Evolutionary conservation across 257 asterid genomes (phyloP), one percentile per base, ranked within the genome.

Genomic region (Fraxinus americana): DNA sequence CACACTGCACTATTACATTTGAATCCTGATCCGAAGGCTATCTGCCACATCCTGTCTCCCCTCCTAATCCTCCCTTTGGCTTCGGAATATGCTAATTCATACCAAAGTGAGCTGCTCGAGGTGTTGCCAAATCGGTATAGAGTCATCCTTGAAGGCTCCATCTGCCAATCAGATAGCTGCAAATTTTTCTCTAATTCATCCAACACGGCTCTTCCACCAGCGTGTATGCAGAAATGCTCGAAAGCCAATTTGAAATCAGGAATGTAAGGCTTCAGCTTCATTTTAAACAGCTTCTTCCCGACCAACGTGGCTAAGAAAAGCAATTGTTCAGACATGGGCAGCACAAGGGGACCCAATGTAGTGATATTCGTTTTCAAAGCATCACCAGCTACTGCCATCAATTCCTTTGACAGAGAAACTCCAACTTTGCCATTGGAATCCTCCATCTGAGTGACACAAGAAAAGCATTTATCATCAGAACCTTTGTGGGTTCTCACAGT

Each of bases 101-200:
- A 79, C 79, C 83, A 79, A 29, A 79, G 78, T 19, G 86, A 83
- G 39, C 83, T 83, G 63, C 86, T 83, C 3, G 86, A 83, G 2
- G 86, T 83, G 80, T 82, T 82, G 9, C 86, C 86, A 2, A 82
- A 82, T 27, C 86, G 77, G 65, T 74, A 75, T 4, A 82, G 76
- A 29, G 83, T 82, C 86, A 82, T 82, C 69, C 86, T 74, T 27
- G 86, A 82, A 68, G 86, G 86, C 67, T 83, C 83, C 86, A 83
- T 79, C 35, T 79, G 83, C 86, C 86, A 83, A 38, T 79, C 83
- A 5, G 86, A 69, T 19, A 79, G 72, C 32, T 79, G 81, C 57
- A 79, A 80, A 23, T 79, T 83, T 43, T 75, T 83, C 79, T 83
- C 86, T 2, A 83, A 25, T 72, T 83, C 83, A 67, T 83, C 86